Evolutionary conservation across 805 yeast genomes (phyloP).

Genomic region (Candida koratica): DNA sequence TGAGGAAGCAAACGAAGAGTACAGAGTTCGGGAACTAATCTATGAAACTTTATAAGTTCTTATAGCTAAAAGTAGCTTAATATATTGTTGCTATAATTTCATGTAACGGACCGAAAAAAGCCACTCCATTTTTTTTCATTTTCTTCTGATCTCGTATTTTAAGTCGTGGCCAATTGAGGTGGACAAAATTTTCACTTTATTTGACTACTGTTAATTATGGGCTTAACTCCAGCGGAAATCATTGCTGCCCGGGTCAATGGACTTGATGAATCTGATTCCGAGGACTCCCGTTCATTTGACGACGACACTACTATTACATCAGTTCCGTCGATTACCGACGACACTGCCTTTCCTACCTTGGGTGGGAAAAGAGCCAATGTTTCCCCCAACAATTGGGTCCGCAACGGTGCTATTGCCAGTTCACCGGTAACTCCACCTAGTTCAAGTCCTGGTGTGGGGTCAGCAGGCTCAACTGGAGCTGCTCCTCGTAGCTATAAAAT

Average conservation of each 20-base stretch:
- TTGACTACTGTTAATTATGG: constrained; percentile 16
- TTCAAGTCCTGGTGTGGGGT: constrained; percentile 16
- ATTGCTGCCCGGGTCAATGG: constrained; percentile 40
- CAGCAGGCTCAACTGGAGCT: constrained; percentile 17
- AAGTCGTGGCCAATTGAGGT: constrained; percentile 5
- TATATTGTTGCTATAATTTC: no score
- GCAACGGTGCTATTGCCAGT: constrained; percentile 17
- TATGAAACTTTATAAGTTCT: constrained; percentile 59
- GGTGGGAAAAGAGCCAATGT: constrained; percentile 41
- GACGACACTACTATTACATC: constrained; percentile 17
- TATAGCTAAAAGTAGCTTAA: no score
- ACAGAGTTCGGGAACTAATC: constrained; percentile 56
- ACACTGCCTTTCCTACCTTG: constrained; percentile 61
- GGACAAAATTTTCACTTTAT: constrained; percentile 1
- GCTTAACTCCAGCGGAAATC: constrained; percentile 46
- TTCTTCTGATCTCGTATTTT: constrained; percentile 2
- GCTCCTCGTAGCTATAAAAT: no score
- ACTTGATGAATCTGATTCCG: constrained; percentile 16
- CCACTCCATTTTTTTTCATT: no score
- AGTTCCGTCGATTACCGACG: constrained; percentile 46
- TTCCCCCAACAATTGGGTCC: constrained; percentile 38
- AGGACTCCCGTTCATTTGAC: constrained; percentile 13
- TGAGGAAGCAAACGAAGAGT: constrained; percentile 82
- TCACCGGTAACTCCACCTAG: constrained; percentile 14
- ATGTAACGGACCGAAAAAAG: no score